Base-by-base conservation (phyloP, 805 yeast genomes). In the Hanseniaspora lachancei region DNA sequence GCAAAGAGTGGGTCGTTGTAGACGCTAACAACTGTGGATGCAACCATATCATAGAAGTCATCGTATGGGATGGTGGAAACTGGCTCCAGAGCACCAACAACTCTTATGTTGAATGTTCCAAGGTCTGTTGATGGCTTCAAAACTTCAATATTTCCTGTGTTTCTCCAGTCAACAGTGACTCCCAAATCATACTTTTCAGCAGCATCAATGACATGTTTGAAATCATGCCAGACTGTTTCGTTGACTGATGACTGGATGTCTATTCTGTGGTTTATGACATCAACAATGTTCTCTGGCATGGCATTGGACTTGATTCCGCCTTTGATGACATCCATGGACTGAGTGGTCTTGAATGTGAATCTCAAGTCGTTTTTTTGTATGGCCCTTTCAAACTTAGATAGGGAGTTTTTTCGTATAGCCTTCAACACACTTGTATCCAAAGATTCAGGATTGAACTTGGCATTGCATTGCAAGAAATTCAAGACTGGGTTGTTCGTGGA, bases 241-340 rank as follows among this genome's bases (percentile, higher is more conserved):
- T 69, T 67, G 1, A 76, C 72, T 23, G 74, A 68, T 15, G 81
- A 74, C 59, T 80, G 87, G 46, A 80, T 69, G 21, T 78, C 76
- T 55, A 80, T 68, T 60, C 86, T 69, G 62, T 79, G 80, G 66
- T 81, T 79, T 49, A 79, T 69, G 32, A 69, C 60, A 12, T 77
- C 64, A 35, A 65, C 64, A 7, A 72, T 77, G 35, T 69, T 64
- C 59, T 80, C 84, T 1, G 86, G 85, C 54, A 81, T 68, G 1
- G 85, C 82, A 60, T 81, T 81, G 47, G 75, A 70, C 66, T 81
- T 81, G 57, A 75, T 72, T 12, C 86, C 86, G 18, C 84, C 84
- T 3, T 62, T 58, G 56, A 81, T 68, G 18, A 79, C 72, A 61
- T 79, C 83, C 47, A 73, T 70, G 0, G 86, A 80, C 65, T 77